phyloP scores from a whole-genome alignment of 495 filamentous ascomycete species.

The Thermothielavioides terrestris region DNA sequence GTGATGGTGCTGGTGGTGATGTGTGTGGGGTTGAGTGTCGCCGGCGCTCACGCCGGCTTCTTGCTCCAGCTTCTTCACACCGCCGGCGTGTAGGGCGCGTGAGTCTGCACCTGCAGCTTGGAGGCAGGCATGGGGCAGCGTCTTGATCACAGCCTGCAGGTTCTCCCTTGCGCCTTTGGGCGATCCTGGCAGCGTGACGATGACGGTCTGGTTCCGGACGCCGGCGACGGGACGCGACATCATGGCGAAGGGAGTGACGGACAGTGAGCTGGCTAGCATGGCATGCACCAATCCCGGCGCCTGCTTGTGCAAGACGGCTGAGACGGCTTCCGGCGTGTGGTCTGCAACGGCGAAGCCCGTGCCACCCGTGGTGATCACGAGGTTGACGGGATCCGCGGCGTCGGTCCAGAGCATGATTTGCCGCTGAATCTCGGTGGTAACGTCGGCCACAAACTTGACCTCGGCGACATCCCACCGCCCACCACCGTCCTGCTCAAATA shows the following conservation, averaged over 20 bases:
- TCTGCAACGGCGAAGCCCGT: constrained; percentile 92
- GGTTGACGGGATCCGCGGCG: constrained; percentile 49
- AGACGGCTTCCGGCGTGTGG: constrained; percentile 82
- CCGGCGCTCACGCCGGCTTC: constrained; percentile 52
- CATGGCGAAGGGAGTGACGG: constrained; percentile 91
- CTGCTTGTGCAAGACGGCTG: constrained; percentile 72
- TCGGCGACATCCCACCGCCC: constrained; percentile 60
- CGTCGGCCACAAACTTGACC: constrained; percentile 74
- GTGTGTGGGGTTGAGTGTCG: constrained; percentile 5
- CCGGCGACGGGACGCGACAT: constrained; percentile 95
- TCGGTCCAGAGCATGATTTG: constrained; percentile 64
- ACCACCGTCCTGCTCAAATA: constrained; percentile 55
- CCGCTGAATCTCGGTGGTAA: constrained; percentile 61
- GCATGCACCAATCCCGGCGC: constrained; percentile 87
- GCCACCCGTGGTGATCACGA: constrained; percentile 83
- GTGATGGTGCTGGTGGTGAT: constrained; percentile 25
- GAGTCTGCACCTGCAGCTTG: constrained; percentile 83
- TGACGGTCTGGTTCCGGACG: constrained; percentile 71
- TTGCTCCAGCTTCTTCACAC: constrained; percentile 72
- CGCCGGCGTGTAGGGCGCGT: constrained; percentile 67
- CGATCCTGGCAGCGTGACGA: constrained; percentile 87
- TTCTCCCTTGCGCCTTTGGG: constrained; percentile 97
- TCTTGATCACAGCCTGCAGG: constrained; percentile 78
- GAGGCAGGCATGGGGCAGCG: constrained; percentile 84
- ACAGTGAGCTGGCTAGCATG: constrained; percentile 81